Evolutionary conservation across 129 eudicot species (phyloP).

Genomic region (Escallonia rubra): DNA sequence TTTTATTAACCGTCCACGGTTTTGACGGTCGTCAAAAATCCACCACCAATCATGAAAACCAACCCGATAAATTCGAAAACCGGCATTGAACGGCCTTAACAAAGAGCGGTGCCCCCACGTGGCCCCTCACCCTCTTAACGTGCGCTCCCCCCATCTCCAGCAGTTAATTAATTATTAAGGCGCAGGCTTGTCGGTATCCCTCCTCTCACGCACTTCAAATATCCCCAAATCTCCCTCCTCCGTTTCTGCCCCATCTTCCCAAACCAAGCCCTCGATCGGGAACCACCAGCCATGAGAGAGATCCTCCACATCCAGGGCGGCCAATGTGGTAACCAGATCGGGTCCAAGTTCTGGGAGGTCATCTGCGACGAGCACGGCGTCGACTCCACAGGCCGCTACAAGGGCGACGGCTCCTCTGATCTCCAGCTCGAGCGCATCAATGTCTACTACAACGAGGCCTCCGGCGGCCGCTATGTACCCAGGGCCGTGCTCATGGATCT

Average conservation of each 20-base stretch:
- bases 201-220: too few relatives aligned
- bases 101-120: too few relatives aligned
- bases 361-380: conserved; percentile 82
- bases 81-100: too few relatives aligned
- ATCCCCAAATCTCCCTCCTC: too few relatives aligned
- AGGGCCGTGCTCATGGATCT: conserved; percentile 97
- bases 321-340: conserved; percentile 95
- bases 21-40: too few relatives aligned
- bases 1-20: too few relatives aligned
- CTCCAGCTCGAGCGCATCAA: conserved; percentile 75
- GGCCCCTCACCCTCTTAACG: too few relatives aligned
- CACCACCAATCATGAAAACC: too few relatives aligned
- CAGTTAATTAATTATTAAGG: too few relatives aligned
- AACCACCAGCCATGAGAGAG: conserved; percentile 48
- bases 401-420: conserved; percentile 34
- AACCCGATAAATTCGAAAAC: too few relatives aligned
- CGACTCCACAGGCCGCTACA: conserved; percentile 56
- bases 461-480: conserved; percentile 84
- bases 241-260: neutral
- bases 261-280: neutral
- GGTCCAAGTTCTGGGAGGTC: conserved; percentile 88
- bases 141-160: too few relatives aligned
- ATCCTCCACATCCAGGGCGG: conserved; percentile 90
- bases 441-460: conserved; percentile 83
- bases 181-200: too few relatives aligned